phyloP scores from a whole-genome alignment of 257 asterid genomes.

The Striga asiatica region DNA sequence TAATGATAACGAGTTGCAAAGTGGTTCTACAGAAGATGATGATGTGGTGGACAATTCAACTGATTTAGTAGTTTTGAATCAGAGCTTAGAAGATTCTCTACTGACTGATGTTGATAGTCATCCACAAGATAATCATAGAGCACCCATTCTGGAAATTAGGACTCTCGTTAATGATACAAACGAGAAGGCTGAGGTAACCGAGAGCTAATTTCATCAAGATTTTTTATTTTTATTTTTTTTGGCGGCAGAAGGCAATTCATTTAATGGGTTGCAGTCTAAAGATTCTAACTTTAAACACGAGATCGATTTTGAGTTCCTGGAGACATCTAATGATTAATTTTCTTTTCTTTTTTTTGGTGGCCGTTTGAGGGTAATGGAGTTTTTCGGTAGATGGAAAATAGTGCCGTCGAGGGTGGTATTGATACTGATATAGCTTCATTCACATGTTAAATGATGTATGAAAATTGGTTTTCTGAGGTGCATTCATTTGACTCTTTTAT shows the following conservation, averaged over 20 bases:
- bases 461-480: neutral
- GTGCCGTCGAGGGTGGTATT: neutral
- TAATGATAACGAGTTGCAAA: no score
- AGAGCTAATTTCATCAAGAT: conserved; percentile 10
- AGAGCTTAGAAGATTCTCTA: no score
- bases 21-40: no score
- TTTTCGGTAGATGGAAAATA: conserved; percentile 8
- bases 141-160: conserved; percentile 18
- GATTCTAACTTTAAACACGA: conserved; percentile 11
- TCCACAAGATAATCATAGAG: no score
- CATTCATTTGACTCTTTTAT: neutral
- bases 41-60: no score
- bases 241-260: neutral
- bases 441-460: conserved; percentile 6
- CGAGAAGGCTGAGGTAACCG: neutral
- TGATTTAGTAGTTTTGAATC: no score
- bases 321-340: no score
- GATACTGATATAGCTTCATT: neutral
- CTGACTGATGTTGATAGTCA: no score
- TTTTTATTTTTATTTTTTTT: conserved; percentile 10
- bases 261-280: conserved; percentile 9
- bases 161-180: conserved; percentile 15
- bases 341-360: neutral
- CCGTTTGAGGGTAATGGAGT: neutral
- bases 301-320: neutral